Base-by-base conservation (phyloP, 108 stramenopile genomes). In the Skeletonema costatum region DNA sequence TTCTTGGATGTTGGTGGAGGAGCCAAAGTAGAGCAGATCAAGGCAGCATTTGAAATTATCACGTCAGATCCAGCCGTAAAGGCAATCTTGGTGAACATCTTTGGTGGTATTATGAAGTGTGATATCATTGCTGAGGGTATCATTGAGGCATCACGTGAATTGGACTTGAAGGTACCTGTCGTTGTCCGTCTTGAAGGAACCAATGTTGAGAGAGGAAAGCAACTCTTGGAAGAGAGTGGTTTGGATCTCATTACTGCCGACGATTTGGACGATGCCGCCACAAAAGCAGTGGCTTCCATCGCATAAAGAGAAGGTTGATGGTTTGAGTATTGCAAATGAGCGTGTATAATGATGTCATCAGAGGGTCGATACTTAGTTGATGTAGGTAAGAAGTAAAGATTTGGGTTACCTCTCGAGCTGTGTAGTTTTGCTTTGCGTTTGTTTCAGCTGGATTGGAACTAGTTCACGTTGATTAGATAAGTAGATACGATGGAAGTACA, bases 41-140 rank as follows among this genome's bases (percentile, higher is more conserved):
- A 81, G 56, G 87, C 87, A 69, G 95, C 95, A 12, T 93, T 96
- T 75, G 86, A 90, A 62, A 90, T 96, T 59, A 69, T 96, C 48
- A 90, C 89, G 25, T 67, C 78, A 10, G 95, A 94, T 79, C 65
- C 70, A 11, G 73, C 82, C 13, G 96, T 97, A 73, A 76, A 93
- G 67, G 91, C 95, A 21, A 93, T 98, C 39, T 72, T 98, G 62
- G 96, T 98, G 62, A 98, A 98, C 78, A 98, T 98, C 77, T 98
- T 98, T 78, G 98, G 98, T 48, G 98, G 98, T 32, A 96, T 98
- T 81, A 97, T 98, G 98, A 88, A 93, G 63, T 97, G 97, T 70
- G 97, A 97, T 73, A 89, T 98, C 21, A 97, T 98, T 80, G 97
- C 97, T 35, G 70, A 70, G 25, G 97, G 98, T 32, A 97, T 98